Conservation (phyloP, 2,329 filamentous ascomycete genomes). For the Lecanosticta acicola region DNA sequence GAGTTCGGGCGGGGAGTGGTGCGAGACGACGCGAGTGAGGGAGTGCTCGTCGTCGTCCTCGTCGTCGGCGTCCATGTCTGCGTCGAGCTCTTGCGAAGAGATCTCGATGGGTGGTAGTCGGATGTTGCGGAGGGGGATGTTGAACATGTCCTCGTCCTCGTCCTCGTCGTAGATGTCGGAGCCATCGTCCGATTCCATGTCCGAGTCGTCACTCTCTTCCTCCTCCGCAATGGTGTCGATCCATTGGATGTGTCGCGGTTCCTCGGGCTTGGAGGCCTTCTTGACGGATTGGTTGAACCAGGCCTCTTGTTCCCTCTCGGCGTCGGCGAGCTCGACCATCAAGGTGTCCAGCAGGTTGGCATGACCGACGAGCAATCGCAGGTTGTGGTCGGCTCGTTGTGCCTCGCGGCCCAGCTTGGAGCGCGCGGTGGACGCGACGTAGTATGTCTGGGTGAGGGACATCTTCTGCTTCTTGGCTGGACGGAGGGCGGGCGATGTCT, state of each 20-base stretch:
- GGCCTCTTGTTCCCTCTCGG: slow-evolving; percentile 89
- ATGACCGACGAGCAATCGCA: slow-evolving; percentile 90
- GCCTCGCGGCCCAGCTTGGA: slow-evolving; percentile 94
- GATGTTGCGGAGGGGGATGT: slow-evolving; percentile 36
- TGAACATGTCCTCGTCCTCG: slow-evolving; percentile 43
- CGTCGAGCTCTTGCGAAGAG: slow-evolving; percentile 39
- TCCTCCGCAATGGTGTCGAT: slow-evolving; percentile 72
- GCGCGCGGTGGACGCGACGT: slow-evolving; percentile 91
- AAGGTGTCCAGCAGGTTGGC: slow-evolving; percentile 95
- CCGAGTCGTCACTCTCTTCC: slow-evolving; percentile 63
- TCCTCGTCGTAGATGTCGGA: slow-evolving; percentile 45
- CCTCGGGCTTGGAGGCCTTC: slow-evolving; percentile 59
- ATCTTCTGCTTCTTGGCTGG: slow-evolving; percentile 69
- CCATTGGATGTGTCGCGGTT: slow-evolving; percentile 76
- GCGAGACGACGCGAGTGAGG: slow-evolving; percentile 41
- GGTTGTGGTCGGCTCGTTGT: slow-evolving; percentile 84
- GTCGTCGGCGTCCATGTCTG: slow-evolving; percentile 38
- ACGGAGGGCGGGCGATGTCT: slow-evolving; percentile 37
- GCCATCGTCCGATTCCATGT: slow-evolving; percentile 50
- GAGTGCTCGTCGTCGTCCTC: slow-evolving; percentile 41
- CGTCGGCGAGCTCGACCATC: slow-evolving; percentile 86
- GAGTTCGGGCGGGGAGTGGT: slow-evolving; percentile 45
- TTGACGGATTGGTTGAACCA: slow-evolving; percentile 97
- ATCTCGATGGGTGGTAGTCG: slow-evolving; percentile 38
- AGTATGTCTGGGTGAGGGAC: slow-evolving; percentile 98